A percentile compares a stretch with the other conserved stretches of the same genome.
These are phyloP conservation scores for Candida pseudofarinosa DNA, from an alignment of 805 yeast species.

Conservation along the genomic window DNA sequence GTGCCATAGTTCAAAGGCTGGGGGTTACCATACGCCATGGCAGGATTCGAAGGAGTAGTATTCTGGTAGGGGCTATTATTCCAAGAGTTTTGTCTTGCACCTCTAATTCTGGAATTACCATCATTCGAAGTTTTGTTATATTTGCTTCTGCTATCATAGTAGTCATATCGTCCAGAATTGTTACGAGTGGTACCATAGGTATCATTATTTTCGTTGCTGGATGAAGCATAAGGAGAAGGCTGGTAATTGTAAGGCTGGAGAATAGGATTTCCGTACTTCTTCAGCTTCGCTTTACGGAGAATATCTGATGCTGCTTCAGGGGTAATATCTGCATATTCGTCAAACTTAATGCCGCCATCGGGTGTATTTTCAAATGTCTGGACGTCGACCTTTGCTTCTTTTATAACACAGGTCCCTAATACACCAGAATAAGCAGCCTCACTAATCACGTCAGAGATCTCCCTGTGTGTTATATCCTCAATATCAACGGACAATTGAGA, in stretches of 20 bases:
- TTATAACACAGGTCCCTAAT: slow-evolving; percentile 63
- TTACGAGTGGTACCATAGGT: slow-evolving; percentile 11
- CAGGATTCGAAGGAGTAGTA: neutral
- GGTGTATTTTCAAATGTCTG: slow-evolving; percentile 67
- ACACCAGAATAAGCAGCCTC: slow-evolving; percentile 82
- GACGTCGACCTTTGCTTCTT: slow-evolving; percentile 55
- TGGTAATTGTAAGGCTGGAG: slow-evolving; percentile 10
- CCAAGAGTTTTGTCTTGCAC: neutral
- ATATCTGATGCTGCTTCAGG: slow-evolving; percentile 62
- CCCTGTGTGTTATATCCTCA: slow-evolving; percentile 27
- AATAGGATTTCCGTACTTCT: slow-evolving; percentile 16
- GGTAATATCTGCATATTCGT: slow-evolving; percentile 73
- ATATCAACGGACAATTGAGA: slow-evolving; percentile 38
- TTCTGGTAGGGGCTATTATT: neutral
- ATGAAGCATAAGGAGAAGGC: slow-evolving; percentile 4
- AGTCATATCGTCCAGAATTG: slow-evolving; percentile 12
- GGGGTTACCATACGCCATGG: slow-evolving; percentile 9
- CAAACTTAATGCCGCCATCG: slow-evolving; percentile 75
- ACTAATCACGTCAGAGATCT: slow-evolving; percentile 41
- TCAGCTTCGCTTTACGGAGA: slow-evolving; percentile 40
- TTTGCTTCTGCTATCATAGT: slow-evolving; percentile 4
- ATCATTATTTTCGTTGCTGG: slow-evolving; percentile 3
- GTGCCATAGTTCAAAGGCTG: slow-evolving; percentile 12
- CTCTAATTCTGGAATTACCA: slow-evolving; percentile 8
- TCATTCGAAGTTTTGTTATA: slow-evolving; percentile 7